These are phyloP conservation scores for Trypanosoma boissoni DNA, from an alignment of 208 protist species.

Conservation along the genomic window DNA sequence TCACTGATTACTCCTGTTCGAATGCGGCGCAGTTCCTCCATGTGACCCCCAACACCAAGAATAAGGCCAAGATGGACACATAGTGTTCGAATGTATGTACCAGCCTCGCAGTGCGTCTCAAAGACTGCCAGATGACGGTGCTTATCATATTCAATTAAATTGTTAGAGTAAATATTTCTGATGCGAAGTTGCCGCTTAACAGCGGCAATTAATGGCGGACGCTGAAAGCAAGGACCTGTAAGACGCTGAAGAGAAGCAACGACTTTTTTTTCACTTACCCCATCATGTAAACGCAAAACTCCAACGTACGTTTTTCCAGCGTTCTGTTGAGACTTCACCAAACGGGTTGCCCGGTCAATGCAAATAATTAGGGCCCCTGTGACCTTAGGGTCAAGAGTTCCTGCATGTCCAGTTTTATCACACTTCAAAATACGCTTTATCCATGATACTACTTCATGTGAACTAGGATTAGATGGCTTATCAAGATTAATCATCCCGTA, in stretches of 20 bases:
- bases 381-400: slow-evolving; percentile 99
- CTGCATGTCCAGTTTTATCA: slow-evolving; percentile 99
- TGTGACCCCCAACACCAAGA: slow-evolving; percentile 98
- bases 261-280: slow-evolving; percentile 88
- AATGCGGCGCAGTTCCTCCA: slow-evolving; percentile 99
- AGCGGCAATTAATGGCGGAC: slow-evolving; percentile 98
- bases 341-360: slow-evolving; percentile 98
- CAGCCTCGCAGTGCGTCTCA: slow-evolving; percentile 99
- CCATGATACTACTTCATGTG: slow-evolving; percentile 99
- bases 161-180: slow-evolving; percentile 98
- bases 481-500: slow-evolving; percentile 99
- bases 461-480: slow-evolving; percentile 99
- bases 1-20: slow-evolving; percentile 96
- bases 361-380: slow-evolving; percentile 99
- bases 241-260: slow-evolving; percentile 95
- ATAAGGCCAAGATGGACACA: slow-evolving; percentile 99
- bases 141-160: slow-evolving; percentile 98
- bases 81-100: slow-evolving; percentile 99
- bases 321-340: slow-evolving; percentile 99
- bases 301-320: slow-evolving; percentile 99
- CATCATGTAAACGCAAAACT: slow-evolving; percentile 96
- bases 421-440: slow-evolving; percentile 98
- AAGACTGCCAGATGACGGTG: slow-evolving; percentile 97
- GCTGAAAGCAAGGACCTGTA: slow-evolving; percentile 98
- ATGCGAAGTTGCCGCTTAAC: slow-evolving; percentile 98